Evolutionary conservation across 257 asterid genomes (phyloP), one percentile per base, ranked within the genome.

Genomic region (Nicotiana knightiana): DNA sequence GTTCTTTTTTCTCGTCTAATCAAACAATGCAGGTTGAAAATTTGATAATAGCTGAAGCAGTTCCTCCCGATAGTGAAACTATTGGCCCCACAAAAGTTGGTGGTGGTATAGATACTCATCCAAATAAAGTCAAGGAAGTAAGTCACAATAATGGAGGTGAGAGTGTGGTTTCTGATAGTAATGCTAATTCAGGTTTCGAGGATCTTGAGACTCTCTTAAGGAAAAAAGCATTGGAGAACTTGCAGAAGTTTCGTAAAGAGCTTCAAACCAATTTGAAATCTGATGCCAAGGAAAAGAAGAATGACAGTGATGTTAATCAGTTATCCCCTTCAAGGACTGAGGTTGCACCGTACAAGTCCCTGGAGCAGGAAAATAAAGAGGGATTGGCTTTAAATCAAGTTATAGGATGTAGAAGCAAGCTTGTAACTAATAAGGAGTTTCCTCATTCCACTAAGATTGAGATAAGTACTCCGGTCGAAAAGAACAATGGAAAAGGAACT

Each of bases 211-310:
- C 85, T 24, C 83, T 89, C 82, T 85, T 96, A 90, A 92, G 98
- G 92, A 92, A 89, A 83, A 93, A 88, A 86, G 99, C 99, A 13
- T 82, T 96, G 83, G 97, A 96, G 86, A 96, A 93, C 86, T 86
- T 96, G 67, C 87, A 83, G 89, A 94, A 89, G 87, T 96, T 90
- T 79, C 83, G 83, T 73, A 90, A 85, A 75, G 89, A 82, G 58
- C 64, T 46, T 82, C 88, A 88, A 82, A 81, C 66, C 21, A 79
- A 77, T 65, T 81, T 55, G 9, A 86, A 68, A 77, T 73, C 86
- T 79, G 79, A 76, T 77, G 43, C 43, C 17, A 17, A 77, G 32
- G 76, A 82, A 82, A 76, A 12, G 67, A 57, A 73, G 77, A 77
- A 84, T 62, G 87, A 84, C 84, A 82, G 66, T 62, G 84, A 83